phyloP scores from a whole-genome alignment of 164 flowering plant genomes.

The Umbilicus rupestris region DNA sequence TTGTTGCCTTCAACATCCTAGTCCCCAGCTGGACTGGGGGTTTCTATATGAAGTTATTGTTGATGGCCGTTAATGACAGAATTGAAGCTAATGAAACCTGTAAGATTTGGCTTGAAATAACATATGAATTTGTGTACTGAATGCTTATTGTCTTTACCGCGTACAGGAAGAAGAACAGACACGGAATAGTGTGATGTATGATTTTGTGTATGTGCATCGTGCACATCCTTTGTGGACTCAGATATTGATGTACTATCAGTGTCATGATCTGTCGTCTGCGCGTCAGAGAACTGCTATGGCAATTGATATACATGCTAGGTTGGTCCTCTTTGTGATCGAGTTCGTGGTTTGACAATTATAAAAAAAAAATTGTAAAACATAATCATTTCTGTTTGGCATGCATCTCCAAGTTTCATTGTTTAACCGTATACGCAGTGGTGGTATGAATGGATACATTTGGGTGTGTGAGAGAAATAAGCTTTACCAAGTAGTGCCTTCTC shows the following conservation, averaged over 20 bases:
- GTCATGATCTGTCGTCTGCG: conserved; percentile 21
- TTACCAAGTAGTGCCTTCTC: conserved; percentile 77
- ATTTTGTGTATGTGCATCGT: conserved; percentile 66
- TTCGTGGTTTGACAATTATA: background rate
- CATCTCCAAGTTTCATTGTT: conserved; percentile 22
- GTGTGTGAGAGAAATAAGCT: conserved; percentile 83
- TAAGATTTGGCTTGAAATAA: too few species aligned
- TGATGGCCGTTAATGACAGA: background rate
- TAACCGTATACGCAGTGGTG: conserved; percentile 69
- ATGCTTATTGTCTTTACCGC: background rate
- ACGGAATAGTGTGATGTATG: conserved; percentile 75
- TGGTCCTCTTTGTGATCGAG: background rate
- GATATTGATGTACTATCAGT: conserved; percentile 61
- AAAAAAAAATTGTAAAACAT: background rate
- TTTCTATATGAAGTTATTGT: conserved; percentile 3
- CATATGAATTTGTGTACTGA: background rate
- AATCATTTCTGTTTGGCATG: conserved; percentile 8
- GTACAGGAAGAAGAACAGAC: conserved; percentile 69
- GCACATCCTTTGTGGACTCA: conserved; percentile 74
- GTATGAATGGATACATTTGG: conserved; percentile 93
- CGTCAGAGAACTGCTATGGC: conserved; percentile 36
- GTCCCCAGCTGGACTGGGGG: background rate
- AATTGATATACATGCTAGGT: conserved; percentile 32
- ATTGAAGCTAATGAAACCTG: background rate
- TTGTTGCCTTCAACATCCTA: background rate